These are phyloP conservation scores for Mariannaea sp. DNA, from an alignment of 2,329 filamentous ascomycete species.

Conservation along the genomic window DNA sequence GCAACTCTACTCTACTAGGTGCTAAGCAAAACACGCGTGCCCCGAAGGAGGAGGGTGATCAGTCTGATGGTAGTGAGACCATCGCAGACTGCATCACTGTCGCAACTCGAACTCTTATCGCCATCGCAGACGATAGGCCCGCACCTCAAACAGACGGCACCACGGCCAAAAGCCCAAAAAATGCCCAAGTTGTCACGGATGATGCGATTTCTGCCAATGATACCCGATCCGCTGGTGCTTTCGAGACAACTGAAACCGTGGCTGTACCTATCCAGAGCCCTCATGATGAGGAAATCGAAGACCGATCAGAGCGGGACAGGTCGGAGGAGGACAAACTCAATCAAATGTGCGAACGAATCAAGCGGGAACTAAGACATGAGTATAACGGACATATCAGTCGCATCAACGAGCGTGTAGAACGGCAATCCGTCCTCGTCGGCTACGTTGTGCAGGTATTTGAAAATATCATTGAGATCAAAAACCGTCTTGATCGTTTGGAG, in stretches of 20 bases:
- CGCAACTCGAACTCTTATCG: background rate
- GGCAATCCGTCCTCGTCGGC: background rate
- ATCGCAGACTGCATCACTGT: no score
- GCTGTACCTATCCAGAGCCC: background rate
- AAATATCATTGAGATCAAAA: conserved; percentile 8
- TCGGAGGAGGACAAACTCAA: background rate
- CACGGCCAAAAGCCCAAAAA: no score
- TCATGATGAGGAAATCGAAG: no score
- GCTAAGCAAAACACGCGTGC: background rate
- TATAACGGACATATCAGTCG: background rate
- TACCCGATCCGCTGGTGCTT: background rate
- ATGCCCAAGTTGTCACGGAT: no score
- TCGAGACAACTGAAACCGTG: background rate
- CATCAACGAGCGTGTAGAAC: background rate
- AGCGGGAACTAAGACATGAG: conserved; percentile 1
- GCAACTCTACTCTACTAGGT: background rate
- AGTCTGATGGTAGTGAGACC: no score
- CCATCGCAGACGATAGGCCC: background rate
- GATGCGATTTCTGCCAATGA: no score
- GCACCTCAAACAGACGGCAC: no score
- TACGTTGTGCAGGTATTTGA: background rate
- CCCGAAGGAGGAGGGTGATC: no score
- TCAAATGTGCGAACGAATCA: background rate
- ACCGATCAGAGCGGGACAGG: no score
- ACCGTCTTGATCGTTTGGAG: conserved; percentile 3